Evolutionary conservation across 2,329 filamentous ascomycete species (phyloP), one percentile per base, ranked within the genome.

Genomic region (Alternaria hordeiaustralica): DNA sequence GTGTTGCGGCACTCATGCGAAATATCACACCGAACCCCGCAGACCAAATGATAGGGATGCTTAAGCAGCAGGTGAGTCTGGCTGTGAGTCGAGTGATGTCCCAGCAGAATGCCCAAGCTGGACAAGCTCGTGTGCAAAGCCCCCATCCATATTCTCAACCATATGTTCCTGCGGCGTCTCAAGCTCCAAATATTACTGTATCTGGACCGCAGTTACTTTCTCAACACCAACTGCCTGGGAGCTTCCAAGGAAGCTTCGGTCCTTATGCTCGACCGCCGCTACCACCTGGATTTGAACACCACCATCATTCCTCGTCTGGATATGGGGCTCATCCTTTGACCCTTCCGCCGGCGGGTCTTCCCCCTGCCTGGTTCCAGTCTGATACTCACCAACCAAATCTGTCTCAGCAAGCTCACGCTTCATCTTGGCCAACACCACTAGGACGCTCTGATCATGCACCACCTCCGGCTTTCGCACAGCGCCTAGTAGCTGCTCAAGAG

Each of bases 1-100:
- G 44, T 18, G 47, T 71, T 15, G 45, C 46, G 21, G 53, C 53
- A 12, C 71, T 64, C 49, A 61, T 73, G 36, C 65, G 53, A 23
- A 65, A 56, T 18, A 36, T 68, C 12, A 64, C 25, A 15, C 23
- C 28, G 12, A 63, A 60, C 20, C 66, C 68, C 50, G 55, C 65
- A 18, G 36, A 54, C 15, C 33, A 30, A 18, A 45, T 71, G 10
- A 33, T 67, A 18, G 54, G 66, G 9, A 15, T 64, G 3, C 9
- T 71, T 11, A 59, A 56, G 20, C 30, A 54, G 3, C 47, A 63
- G 28, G 55, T 55, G 51, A 61, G 57, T 23, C 60, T 61, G 28
- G 44, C 58, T 5, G 23, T 61, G 5, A 33, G 20, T 20, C 51
- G 23, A 53, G 36, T 13, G 50, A 41, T 12, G 12, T 53, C 8